Evolutionary conservation across 2,329 filamentous ascomycete genomes (phyloP), one percentile per base, ranked within the genome.

Genomic region (Aspergillus tanneri): DNA sequence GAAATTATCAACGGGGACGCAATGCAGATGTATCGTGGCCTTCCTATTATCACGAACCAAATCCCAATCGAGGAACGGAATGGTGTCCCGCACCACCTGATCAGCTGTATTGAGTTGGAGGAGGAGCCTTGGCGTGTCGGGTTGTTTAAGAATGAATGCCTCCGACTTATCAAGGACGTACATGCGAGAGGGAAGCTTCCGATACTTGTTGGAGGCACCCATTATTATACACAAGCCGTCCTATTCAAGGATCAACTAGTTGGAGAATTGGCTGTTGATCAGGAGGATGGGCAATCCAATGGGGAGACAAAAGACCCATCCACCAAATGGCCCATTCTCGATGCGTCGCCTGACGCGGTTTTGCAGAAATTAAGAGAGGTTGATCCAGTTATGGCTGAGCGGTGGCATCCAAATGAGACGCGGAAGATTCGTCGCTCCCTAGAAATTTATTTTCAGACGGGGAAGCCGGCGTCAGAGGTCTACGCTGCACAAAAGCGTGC

Each of bases 1-100:
- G 93, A 99, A 70, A 82, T 99, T 43, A 90, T 99, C 72, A 99
- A 99, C 66, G 89, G 89, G 38, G 93, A 99, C 76, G 93, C 93
- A 30, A 96, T 99, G 90, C 93, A 99, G 68, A 84, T 99, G 72
- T 99, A 99, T 69, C 80, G 82, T 44, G 93, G 93, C 2, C 75
- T 99, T 35, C 90, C 93, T 4, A 86, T 97, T 55, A 92, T 97
- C 59, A 99, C 93, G 21, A 99, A 99, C 69, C 95, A 97, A 67
- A 87, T 97, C 49, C 82, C 88, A 0, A 43, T 65, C 1, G 78
- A 83, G 16, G 92, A 97, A 66, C 85, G 84, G 61, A 81, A 86
- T 52, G 88, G 86, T 8, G 77, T 99, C 9, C 86, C 87, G 3
- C 93, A 99, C 65, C 92, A 99, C 68, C 75, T 99, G 3, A 80